Evolutionary conservation across 2,329 filamentous ascomycete genomes (phyloP), one percentile per base, ranked within the genome.

Genomic region (Samsoniella hepiali): DNA sequence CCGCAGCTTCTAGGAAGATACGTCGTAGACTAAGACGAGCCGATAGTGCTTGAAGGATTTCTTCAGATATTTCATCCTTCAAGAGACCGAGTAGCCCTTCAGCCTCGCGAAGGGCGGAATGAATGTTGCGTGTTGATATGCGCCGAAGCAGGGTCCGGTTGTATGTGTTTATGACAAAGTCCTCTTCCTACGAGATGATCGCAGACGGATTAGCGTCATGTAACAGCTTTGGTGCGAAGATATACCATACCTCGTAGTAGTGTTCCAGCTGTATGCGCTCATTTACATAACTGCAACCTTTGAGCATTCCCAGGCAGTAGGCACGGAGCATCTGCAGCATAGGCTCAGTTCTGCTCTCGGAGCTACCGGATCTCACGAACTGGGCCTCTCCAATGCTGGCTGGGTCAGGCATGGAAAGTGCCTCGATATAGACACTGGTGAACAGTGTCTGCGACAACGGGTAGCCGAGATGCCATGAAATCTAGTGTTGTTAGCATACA

Each of bases 401-500:
- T 5, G 91, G 88, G 36, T 84, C 81, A 0, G 91, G 88, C 77
- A 88, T 90, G 65, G 97, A 79, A 17, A 99, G 81, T 56, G 87
- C 87, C 70, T 97, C 93, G 63, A 98, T 85, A 74, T 99, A 95
- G 40, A 96, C 82, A 59, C 92, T 97, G 5, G 93, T 97, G 73
- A 98, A 93, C 1, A 99, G 79, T 0, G 95, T 98, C 74, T 98
- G 95, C 1, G 94, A 96, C 9, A 99, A 84, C 1, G 95, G 93
- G 72, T 97, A 93, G n/a, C 96, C 95, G 69, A 91, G 87, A 73
- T 98, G 93, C 93, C 96, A 99, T 66, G 93, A 91, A 86, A 97
- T 96, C 89, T 95, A 71, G 32, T 4, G 5, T 11, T n/a, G 44
- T 64, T 11, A 64, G 57, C 44, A 36, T 27, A 22, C 32, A 40